Conservation (phyloP, 1,284 basidiomycete species). For the Mycena sp. region DNA sequence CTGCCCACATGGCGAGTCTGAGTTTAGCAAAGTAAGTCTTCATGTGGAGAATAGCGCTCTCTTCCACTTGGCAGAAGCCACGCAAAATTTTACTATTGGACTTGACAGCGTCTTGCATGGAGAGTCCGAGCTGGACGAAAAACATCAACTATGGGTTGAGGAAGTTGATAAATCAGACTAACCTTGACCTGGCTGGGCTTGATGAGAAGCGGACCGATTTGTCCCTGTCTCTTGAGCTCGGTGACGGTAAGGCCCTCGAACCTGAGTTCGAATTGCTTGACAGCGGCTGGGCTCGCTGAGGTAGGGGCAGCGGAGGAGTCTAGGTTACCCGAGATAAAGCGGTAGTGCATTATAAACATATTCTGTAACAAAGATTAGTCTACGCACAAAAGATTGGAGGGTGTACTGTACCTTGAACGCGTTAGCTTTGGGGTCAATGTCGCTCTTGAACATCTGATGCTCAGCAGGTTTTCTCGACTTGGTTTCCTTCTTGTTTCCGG, state of each 20-base stretch:
- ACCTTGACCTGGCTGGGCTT: conserved; percentile 16
- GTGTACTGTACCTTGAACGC: conserved; percentile 13
- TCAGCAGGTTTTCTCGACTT: conserved; percentile 1
- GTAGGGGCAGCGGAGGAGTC: not conserved
- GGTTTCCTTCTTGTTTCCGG: not conserved
- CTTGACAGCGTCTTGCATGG: conserved; percentile 4
- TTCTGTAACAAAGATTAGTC: conserved; percentile 2
- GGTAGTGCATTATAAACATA: conserved; percentile 5
- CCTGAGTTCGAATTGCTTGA: conserved; percentile 13
- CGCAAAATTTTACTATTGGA: conserved; percentile 1
- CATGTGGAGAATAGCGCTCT: not conserved
- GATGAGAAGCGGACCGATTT: not conserved
- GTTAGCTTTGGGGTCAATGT: not conserved
- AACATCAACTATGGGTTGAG: not conserved
- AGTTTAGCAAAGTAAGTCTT: conserved; percentile 6
- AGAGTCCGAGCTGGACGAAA: conserved; percentile 5
- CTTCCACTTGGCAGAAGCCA: conserved; percentile 6
- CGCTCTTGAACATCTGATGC: conserved; percentile 12
- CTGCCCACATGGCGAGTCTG: conserved; percentile 11
- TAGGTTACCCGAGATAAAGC: conserved; percentile 2
- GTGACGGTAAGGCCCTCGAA: conserved; percentile 10
- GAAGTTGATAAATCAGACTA: not conserved
- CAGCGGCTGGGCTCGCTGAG: not conserved
- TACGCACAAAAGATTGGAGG: not conserved
- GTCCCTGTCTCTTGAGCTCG: conserved; percentile 8